These are phyloP conservation scores for Ochetophila trinervis DNA, from an alignment of 306 rosid species.

Conservation along the genomic window DNA sequence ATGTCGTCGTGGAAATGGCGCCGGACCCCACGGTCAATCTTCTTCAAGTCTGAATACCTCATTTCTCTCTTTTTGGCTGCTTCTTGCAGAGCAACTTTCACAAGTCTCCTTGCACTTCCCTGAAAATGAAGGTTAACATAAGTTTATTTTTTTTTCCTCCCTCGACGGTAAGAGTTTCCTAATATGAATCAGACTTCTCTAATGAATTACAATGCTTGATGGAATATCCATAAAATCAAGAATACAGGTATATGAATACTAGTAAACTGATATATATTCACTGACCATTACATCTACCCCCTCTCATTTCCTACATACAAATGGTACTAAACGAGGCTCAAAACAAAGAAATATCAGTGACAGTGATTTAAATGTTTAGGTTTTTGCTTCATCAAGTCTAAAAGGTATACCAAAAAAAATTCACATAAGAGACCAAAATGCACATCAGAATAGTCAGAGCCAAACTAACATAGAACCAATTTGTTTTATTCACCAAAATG, in stretches of 20 bases:
- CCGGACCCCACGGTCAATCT: conserved; percentile 93
- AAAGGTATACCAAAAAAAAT: not conserved
- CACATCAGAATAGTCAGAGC: not conserved
- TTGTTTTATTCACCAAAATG: not conserved
- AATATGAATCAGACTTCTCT: not conserved
- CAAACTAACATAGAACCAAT: not conserved
- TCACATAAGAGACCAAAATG: not conserved
- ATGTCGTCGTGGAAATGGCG: conserved; percentile 98
- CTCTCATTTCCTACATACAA: too few species aligned
- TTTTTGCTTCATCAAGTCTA: not conserved
- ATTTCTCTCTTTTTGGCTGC: conserved; percentile 99
- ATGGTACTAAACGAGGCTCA: too few species aligned
- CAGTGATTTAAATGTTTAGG: not conserved
- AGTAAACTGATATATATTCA: not conserved
- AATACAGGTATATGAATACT: not conserved
- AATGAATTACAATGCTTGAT: not conserved
- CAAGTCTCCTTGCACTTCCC: conserved; percentile 94
- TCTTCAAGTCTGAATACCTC: conserved; percentile 96
- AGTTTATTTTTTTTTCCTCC: not conserved
- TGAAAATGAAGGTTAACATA: conserved; percentile 41
- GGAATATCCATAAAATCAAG: not conserved
- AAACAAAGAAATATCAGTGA: not conserved
- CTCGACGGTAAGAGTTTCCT: not conserved
- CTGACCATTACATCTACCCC: not conserved
- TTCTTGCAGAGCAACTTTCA: conserved; percentile 76